A percentile compares a stretch with the other conserved stretches of the same genome.
Evolutionary conservation across 1,284 basidiomycete species (phyloP).

Genomic region (Ustilago loliicola): DNA sequence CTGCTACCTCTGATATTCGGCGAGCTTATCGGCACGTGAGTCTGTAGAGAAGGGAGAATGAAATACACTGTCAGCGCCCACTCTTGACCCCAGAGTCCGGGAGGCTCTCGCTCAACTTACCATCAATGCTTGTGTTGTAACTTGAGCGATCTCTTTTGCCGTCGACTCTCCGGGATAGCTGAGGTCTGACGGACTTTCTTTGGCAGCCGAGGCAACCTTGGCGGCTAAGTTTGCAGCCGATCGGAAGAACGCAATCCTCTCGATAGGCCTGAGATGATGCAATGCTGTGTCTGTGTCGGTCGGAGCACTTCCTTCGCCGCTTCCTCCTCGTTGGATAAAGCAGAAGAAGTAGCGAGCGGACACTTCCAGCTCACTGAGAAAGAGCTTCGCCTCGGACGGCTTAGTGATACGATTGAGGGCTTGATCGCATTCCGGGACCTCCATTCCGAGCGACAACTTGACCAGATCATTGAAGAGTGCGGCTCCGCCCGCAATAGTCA

Average conservation of each 20-base stretch:
- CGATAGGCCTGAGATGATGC: slow-evolving; percentile 15
- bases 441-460: neutral
- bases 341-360: slow-evolving; percentile 21
- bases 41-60: neutral
- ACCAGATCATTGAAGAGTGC: slow-evolving; percentile 13
- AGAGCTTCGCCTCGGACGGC: slow-evolving; percentile 8
- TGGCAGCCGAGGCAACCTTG: slow-evolving; percentile 14
- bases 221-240: slow-evolving; percentile 32
- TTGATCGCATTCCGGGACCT: slow-evolving; percentile 5
- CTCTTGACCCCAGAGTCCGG: too few species aligned
- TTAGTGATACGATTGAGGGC: neutral
- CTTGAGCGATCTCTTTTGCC: slow-evolving; percentile 4
- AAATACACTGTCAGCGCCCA: neutral
- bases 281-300: neutral
- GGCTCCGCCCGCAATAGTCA: slow-evolving; percentile 6
- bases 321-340: slow-evolving; percentile 8
- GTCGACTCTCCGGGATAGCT: slow-evolving; percentile 7
- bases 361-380: slow-evolving; percentile 21
- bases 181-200: slow-evolving; percentile 9
- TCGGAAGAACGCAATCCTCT: slow-evolving; percentile 21
- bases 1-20: neutral
- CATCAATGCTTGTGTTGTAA: slow-evolving; percentile 11
- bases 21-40: neutral
- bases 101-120: too few species aligned
- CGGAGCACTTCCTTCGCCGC: neutral